Evolutionary conservation across 2,329 filamentous ascomycete genomes (phyloP), one percentile per base, ranked within the genome.

Genomic region (Phialocephala sp.): DNA sequence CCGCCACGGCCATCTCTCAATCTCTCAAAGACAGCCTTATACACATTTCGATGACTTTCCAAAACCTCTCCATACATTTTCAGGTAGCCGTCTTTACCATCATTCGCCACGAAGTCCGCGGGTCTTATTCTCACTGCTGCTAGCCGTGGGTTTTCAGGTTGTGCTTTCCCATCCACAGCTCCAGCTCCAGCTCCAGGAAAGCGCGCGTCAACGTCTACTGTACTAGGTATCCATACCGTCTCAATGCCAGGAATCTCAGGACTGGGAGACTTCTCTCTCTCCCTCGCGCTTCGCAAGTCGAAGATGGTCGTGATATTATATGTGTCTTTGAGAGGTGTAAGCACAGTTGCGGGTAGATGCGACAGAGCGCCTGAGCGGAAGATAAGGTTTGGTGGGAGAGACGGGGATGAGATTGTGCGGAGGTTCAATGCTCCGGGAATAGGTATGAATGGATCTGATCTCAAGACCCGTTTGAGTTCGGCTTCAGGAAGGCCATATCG

Each of bases 31-130:
- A 87, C 76, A 8, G 77, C 78, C 45, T 73, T 77, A 69, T 84
- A 80, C 22, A 76, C 78, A 8, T 77, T 77, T 60, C 64, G 69
- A 71, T 85, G 85, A 18, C 77, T 74, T 9, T 77, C 71, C 57
- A 83, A 69, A 54, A 85, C 78, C 60, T 80, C 78, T 65, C 84
- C 66, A 68, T 86, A 84, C 80, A 84, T 83, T 18, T 72, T 71
- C 52, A 75, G 75, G 67, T 83, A 83, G 0, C 80, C 84, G 1
- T 67, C 68, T 69, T 80, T 79, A 12, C 84, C 84, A 1, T 74
- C 76, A 8, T 80, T 82, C 3, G 75, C 73, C n/a, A 79, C 78
- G 68, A 85, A 86, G 22, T 36, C 41, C 4, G 14, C 39, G 36
- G n/a, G 1, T 11, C 72, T 1, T 80, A 77, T 43, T 35, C 82